Conservation (phyloP, 331 rosid genomes). For the Ulmus americana region DNA sequence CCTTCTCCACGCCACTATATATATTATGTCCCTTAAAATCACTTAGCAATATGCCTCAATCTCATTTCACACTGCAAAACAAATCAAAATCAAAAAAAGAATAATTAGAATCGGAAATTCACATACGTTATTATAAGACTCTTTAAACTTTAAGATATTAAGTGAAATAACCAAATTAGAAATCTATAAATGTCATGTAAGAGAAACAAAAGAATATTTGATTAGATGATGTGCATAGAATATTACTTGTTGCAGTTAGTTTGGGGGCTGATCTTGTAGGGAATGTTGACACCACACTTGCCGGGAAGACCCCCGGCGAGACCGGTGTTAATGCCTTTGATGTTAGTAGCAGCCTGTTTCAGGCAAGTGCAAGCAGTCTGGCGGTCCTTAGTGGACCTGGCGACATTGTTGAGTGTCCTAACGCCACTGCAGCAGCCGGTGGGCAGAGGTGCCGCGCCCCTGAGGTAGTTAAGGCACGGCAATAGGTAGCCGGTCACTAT, state of each 20-base stretch:
- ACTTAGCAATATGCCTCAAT: too few species aligned
- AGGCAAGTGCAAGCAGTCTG: constrained; percentile 31
- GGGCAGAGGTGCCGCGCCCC: not conserved
- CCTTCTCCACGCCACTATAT: too few species aligned
- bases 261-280: constrained; percentile 34
- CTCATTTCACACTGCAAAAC: too few species aligned
- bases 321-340: not conserved
- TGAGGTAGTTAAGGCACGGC: constrained; percentile 6
- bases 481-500: not conserved
- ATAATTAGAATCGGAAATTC: too few species aligned
- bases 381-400: constrained; percentile 34
- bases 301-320: constrained; percentile 23
- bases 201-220: too few species aligned
- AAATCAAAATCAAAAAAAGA: too few species aligned
- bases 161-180: too few species aligned
- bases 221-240: too few species aligned
- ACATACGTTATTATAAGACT: too few species aligned
- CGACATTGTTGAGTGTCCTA: constrained; percentile 7
- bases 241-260: constrained; percentile 33
- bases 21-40: too few species aligned
- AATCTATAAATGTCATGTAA: too few species aligned
- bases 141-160: too few species aligned
- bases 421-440: constrained; percentile 33
- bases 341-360: not conserved
- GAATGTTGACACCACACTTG: constrained; percentile 31